phyloP scores from a whole-genome alignment of 306 rosid species.

The Pueraria montana region DNA sequence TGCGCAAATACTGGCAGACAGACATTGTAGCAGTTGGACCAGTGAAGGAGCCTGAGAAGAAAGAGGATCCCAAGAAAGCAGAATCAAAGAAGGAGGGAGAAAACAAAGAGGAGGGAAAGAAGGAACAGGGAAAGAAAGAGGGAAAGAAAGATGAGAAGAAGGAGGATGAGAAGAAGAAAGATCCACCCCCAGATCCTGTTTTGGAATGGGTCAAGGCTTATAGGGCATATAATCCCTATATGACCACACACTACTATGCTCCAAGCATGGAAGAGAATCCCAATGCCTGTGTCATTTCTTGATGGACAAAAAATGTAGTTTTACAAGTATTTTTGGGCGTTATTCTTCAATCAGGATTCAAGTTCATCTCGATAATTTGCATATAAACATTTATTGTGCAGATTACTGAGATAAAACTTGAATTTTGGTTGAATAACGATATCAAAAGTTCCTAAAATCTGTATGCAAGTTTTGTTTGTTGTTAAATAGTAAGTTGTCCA shows the following conservation, averaged over 20 bases:
- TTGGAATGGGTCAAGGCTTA: slow-evolving; percentile 72
- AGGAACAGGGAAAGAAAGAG: slow-evolving; percentile 61
- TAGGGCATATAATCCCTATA: slow-evolving; percentile 75
- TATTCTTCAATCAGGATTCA: not conserved
- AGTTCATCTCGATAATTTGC: not conserved
- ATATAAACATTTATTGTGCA: not conserved
- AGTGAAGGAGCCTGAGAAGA: slow-evolving; percentile 88
- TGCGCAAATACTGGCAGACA: slow-evolving; percentile 80
- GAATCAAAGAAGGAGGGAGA: slow-evolving; percentile 69
- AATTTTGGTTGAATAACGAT: not conserved
- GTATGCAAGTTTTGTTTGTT: slow-evolving; percentile 52
- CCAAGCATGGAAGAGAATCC: slow-evolving; percentile 98
- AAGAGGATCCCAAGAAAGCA: slow-evolving; percentile 81
- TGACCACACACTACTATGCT: slow-evolving; percentile 72
- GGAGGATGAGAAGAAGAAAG: slow-evolving; percentile 56
- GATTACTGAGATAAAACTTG: not conserved
- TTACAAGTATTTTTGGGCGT: not conserved
- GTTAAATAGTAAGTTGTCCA: slow-evolving; percentile 43
- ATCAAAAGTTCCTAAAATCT: not conserved
- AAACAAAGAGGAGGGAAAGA: slow-evolving; percentile 64
- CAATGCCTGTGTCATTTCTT: slow-evolving; percentile 82
- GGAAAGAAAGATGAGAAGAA: slow-evolving; percentile 61
- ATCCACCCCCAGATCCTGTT: slow-evolving; percentile 71
- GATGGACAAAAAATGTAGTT: not conserved
- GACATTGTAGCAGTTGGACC: slow-evolving; percentile 78